Percentiles rank a stretch among this genome's conserved stretches.
phyloP scores from a whole-genome alignment of 306 rosid genomes.

The Lupinus albus region DNA sequence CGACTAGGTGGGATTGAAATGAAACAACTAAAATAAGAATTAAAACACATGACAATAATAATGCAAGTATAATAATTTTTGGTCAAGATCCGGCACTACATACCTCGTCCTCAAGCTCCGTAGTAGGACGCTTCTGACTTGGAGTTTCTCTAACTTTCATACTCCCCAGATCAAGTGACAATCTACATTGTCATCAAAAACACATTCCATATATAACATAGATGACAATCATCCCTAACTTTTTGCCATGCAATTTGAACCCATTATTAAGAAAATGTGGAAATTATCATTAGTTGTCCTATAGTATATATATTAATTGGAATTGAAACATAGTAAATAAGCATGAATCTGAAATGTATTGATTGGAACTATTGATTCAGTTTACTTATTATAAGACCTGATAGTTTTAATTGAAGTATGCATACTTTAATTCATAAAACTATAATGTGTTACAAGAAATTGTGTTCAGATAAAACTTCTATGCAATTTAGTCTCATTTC shows the following conservation, averaged over 20 bases:
- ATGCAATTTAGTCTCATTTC: neutral
- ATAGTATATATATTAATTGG: too few relatives aligned
- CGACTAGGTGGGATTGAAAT: too few relatives aligned
- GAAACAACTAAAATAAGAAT: too few relatives aligned
- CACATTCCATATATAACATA: constrained; percentile 37
- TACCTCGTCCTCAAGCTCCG: constrained; percentile 93
- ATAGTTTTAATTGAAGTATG: too few relatives aligned
- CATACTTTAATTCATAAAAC: neutral
- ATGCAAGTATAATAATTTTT: too few relatives aligned
- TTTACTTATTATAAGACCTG: too few relatives aligned
- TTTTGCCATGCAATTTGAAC: constrained; percentile 25
- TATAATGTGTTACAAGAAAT: neutral
- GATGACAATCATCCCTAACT: constrained; percentile 5
- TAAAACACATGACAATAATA: constrained; percentile 20
- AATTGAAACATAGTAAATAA: too few relatives aligned
- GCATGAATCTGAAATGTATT: too few relatives aligned
- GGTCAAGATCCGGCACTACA: too few relatives aligned
- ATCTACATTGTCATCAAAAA: constrained; percentile 54
- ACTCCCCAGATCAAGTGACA: constrained; percentile 82
- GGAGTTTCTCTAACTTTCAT: constrained; percentile 68
- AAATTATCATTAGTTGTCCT: too few relatives aligned
- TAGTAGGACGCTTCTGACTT: constrained; percentile 48
- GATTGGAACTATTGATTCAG: too few relatives aligned
- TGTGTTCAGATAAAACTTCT: neutral
- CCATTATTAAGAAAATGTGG: constrained; percentile 4